These are phyloP conservation scores for Quercus agrifolia DNA, from an alignment of 306 rosid species.

Conservation along the genomic window DNA sequence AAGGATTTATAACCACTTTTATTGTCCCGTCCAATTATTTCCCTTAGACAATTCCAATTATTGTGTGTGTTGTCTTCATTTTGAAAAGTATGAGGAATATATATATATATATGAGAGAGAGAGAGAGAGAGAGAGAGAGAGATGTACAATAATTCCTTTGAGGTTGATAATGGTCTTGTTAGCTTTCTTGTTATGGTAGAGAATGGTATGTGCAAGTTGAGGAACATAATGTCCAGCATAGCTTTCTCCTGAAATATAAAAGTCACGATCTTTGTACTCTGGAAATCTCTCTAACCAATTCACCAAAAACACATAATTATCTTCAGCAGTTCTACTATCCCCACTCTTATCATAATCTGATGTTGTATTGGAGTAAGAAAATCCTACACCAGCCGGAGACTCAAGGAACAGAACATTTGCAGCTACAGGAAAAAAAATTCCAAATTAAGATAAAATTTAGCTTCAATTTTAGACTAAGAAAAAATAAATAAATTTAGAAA, in stretches of 20 bases:
- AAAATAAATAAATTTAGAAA: not conserved
- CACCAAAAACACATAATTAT: conserved; percentile 65
- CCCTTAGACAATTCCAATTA: not conserved
- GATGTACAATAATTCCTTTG: no score
- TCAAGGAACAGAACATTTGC: conserved; percentile 28
- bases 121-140: no score
- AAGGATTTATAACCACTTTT: not conserved
- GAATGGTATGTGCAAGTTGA: no score
- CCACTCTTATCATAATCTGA: conserved; percentile 26
- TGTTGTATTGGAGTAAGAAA: no score
- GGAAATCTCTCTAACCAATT: conserved; percentile 92
- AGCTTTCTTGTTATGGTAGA: no score
- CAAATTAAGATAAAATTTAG: not conserved
- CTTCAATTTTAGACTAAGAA: not conserved
- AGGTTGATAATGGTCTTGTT: no score
- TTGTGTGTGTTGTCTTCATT: no score
- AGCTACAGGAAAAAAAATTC: conserved; percentile 30
- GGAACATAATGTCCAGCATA: conserved; percentile 86
- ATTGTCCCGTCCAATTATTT: not conserved
- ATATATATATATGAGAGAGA: conserved; percentile 11
- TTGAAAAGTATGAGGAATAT: not conserved
- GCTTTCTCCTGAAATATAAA: conserved; percentile 86
- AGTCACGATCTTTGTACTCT: conserved; percentile 61
- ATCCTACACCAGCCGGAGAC: no score
- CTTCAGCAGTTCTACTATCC: conserved; percentile 61